These are phyloP conservation scores for Cyberlindnera meyerae DNA, from an alignment of 805 yeast genomes.

Conservation along the genomic window DNA sequence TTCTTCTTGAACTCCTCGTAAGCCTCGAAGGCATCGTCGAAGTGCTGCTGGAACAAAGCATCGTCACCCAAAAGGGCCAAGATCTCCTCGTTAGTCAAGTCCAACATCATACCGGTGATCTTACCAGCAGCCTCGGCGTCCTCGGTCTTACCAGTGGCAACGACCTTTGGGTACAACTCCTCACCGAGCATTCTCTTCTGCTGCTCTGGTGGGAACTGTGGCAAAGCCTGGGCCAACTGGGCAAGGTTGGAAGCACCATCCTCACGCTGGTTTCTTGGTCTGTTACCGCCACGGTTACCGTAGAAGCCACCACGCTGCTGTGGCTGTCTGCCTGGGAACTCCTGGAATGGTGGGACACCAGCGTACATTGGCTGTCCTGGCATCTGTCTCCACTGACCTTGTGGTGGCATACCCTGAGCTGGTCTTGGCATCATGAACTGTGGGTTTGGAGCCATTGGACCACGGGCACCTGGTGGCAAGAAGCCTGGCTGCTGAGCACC, in stretches of 20 bases:
- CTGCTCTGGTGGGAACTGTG: conserved; percentile 74
- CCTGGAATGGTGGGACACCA: conserved; percentile 69
- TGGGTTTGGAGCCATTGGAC: conserved; percentile 78
- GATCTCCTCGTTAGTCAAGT: conserved; percentile 88
- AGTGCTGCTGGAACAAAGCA: conserved; percentile 81
- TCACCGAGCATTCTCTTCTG: conserved; percentile 98
- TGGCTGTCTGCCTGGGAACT: conserved; percentile 50
- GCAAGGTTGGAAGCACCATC: conserved; percentile 25
- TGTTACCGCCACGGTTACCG: conserved; percentile 37
- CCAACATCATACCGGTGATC: conserved; percentile 98
- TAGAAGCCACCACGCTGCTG: conserved; percentile 39
- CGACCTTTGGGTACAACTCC: conserved; percentile 90
- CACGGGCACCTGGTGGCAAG: conserved; percentile 80
- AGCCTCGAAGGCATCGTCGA: conserved; percentile 91
- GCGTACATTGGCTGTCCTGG: conserved; percentile 89
- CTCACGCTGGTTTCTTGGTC: conserved; percentile 33
- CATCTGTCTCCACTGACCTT: conserved; percentile 60
- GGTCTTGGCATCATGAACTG: conserved; percentile 74
- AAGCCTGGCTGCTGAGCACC: conserved; percentile 59
- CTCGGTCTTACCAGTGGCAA: conserved; percentile 78
- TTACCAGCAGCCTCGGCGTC: conserved; percentile 96
- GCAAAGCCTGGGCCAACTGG: conserved; percentile 55
- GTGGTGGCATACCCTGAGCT: conserved; percentile 41
- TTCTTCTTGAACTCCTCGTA: conserved; percentile 77
- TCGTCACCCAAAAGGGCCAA: conserved; percentile 86